Conservation (phyloP, 2,329 filamentous ascomycete species). For the Clathrospora elynae region DNA sequence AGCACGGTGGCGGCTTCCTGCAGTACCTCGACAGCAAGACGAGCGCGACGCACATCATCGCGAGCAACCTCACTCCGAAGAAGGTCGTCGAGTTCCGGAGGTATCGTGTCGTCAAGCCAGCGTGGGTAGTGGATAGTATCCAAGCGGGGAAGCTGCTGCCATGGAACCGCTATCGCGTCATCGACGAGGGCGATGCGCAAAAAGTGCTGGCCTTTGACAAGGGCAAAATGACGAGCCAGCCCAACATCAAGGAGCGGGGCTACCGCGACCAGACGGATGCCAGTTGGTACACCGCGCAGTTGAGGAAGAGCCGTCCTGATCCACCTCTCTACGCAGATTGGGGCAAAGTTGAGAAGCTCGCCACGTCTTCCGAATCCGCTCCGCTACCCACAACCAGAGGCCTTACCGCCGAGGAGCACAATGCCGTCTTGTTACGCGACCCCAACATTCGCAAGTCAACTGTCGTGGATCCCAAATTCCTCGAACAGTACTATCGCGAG, state of each 20-base stretch:
- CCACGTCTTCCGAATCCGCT: slow-evolving; percentile 38
- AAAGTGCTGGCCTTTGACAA: slow-evolving; percentile 70
- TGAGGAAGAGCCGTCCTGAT: slow-evolving; percentile 54
- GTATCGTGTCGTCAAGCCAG: slow-evolving; percentile 91
- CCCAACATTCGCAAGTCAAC: slow-evolving; percentile 86
- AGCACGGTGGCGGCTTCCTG: slow-evolving; percentile 91
- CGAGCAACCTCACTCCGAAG: slow-evolving; percentile 86
- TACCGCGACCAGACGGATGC: slow-evolving; percentile 82
- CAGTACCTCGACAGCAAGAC: slow-evolving; percentile 97
- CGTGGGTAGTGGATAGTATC: slow-evolving; percentile 92
- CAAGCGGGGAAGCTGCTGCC: slow-evolving; percentile 78
- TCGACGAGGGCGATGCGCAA: slow-evolving; percentile 84
- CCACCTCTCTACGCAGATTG: slow-evolving; percentile 1
- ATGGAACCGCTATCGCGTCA: slow-evolving; percentile 82
- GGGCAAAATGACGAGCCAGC: slow-evolving; percentile 70
- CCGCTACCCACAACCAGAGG: slow-evolving; percentile 26
- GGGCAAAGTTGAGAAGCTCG: slow-evolving; percentile 19
- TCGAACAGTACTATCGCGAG: slow-evolving; percentile 93
- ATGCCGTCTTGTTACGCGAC: slow-evolving; percentile 80
- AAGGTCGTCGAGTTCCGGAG: slow-evolving; percentile 85
- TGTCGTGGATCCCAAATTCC: slow-evolving; percentile 88
- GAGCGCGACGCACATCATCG: slow-evolving; percentile 93
- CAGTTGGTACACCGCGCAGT: slow-evolving; percentile 81
- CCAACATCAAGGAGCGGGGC: slow-evolving; percentile 62
- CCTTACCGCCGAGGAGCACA: slow-evolving; percentile 90